These are phyloP conservation scores for Phlebiopsis gigantea DNA, from an alignment of 768 basidiomycete genomes.

Conservation along the genomic window DNA sequence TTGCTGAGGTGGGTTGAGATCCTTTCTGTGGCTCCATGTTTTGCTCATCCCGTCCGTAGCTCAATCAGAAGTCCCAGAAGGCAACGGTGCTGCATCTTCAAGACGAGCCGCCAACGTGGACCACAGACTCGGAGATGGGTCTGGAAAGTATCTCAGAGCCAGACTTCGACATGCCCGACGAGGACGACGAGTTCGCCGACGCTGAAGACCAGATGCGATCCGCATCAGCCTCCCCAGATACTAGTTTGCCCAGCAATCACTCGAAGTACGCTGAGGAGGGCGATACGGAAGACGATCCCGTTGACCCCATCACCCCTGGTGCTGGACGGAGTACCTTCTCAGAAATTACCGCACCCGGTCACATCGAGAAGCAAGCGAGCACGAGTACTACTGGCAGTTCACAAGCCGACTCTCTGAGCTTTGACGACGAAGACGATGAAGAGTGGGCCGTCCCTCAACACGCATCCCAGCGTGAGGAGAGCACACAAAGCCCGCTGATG, in stretches of 20 bases:
- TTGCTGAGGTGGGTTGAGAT: constrained; percentile 55
- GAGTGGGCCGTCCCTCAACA: constrained; percentile 61
- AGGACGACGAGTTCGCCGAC: constrained; percentile 52
- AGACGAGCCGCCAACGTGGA: constrained; percentile 85
- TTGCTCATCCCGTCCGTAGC: constrained; percentile 24
- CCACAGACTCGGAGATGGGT: constrained; percentile 69
- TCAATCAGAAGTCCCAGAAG: constrained; percentile 37
- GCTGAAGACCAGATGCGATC: constrained; percentile 13
- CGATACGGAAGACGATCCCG: constrained; percentile 69
- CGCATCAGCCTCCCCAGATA: constrained; percentile 35
- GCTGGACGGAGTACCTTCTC: constrained; percentile 31
- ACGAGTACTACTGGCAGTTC: constrained; percentile 25
- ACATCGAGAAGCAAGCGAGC: constrained; percentile 12
- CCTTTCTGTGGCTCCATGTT: constrained; percentile 5
- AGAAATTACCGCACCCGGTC: constrained; percentile 13
- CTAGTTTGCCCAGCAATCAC: constrained; percentile 20
- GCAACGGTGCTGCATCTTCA: constrained; percentile 76
- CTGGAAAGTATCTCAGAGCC: constrained; percentile 81
- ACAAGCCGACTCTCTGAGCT: constrained; percentile 30
- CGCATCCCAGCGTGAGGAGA: neutral
- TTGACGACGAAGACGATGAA: constrained; percentile 42
- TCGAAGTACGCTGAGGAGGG: constrained; percentile 41
- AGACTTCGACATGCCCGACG: constrained; percentile 58
- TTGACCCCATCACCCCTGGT: constrained; percentile 67
- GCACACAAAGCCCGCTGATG: neutral